Evolutionary conservation across 2,329 filamentous ascomycete genomes (phyloP).

Genomic region (Phyllosticta paracitricarpa): DNA sequence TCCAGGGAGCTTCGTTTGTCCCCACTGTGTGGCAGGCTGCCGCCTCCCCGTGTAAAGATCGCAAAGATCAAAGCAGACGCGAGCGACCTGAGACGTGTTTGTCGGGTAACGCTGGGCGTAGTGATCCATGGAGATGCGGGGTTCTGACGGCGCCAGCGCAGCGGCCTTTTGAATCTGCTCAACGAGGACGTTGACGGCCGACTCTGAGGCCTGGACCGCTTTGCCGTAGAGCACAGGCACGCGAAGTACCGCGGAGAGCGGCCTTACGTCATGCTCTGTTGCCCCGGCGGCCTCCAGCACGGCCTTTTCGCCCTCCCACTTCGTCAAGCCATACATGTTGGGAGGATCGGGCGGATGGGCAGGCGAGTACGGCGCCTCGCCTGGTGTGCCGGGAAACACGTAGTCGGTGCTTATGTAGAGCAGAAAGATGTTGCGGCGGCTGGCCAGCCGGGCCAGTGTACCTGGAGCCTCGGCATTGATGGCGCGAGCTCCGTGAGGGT

Average conservation of each 20-base stretch:
- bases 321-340: slow-evolving; percentile 71
- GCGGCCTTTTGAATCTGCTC: slow-evolving; percentile 57
- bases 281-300: slow-evolving; percentile 50
- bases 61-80: slow-evolving; percentile 67
- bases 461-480: slow-evolving; percentile 67
- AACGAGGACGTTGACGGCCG: slow-evolving; percentile 73
- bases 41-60: slow-evolving; percentile 45
- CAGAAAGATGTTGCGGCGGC: slow-evolving; percentile 50
- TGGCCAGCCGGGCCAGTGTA: slow-evolving; percentile 56
- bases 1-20: slow-evolving; percentile 47
- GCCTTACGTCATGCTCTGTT: slow-evolving; percentile 32
- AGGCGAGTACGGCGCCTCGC: slow-evolving; percentile 74
- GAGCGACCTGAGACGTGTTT: slow-evolving; percentile 75
- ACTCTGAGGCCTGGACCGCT: slow-evolving; percentile 62
- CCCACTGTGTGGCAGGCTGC: slow-evolving; percentile 15
- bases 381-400: slow-evolving; percentile 61
- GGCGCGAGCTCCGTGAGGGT: slow-evolving; percentile 63
- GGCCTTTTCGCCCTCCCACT: slow-evolving; percentile 59
- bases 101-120: slow-evolving; percentile 80
- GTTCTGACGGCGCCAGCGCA: slow-evolving; percentile 49
- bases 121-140: slow-evolving; percentile 68
- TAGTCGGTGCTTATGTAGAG: slow-evolving; percentile 80
- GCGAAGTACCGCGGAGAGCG: slow-evolving; percentile 59
- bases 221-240: slow-evolving; percentile 79
- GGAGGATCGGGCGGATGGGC: slow-evolving; percentile 56